Conservation (phyloP, 495 filamentous ascomycete genomes). For the Barbatosphaeria neglecta region DNA sequence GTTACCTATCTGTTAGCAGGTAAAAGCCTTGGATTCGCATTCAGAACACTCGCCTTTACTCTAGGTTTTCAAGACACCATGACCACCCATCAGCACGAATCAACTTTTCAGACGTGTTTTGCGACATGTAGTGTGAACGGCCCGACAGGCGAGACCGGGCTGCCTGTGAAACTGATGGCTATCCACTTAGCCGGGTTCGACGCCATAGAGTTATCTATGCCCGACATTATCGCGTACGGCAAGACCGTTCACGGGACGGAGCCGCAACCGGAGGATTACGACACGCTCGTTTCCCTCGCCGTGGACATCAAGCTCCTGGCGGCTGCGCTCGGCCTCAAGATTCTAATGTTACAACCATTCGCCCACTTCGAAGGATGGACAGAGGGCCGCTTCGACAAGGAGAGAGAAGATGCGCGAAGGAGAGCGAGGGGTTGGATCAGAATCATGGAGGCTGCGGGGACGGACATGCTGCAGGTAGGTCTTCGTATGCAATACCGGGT, state of each 20-base stretch:
- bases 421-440: conserved; percentile 57
- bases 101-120: conserved; percentile 47
- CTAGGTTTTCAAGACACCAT: neutral
- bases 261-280: conserved; percentile 44
- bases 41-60: too few relatives aligned
- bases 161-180: conserved; percentile 47
- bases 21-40: too few relatives aligned
- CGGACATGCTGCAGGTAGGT: conserved; percentile 60
- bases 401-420: conserved; percentile 53
- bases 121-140: conserved; percentile 54
- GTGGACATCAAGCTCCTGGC: conserved; percentile 41
- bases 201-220: conserved; percentile 65
- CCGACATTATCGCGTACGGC: conserved; percentile 59
- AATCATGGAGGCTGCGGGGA: conserved; percentile 60
- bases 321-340: conserved; percentile 37
- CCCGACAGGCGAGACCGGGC: conserved; percentile 40
- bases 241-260: conserved; percentile 34
- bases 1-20: too few relatives aligned
- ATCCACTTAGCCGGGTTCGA: conserved; percentile 55
- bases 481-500: too few relatives aligned
- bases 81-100: neutral
- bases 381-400: conserved; percentile 25
- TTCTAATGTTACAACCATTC: conserved; percentile 73
- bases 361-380: conserved; percentile 73
- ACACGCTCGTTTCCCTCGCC: conserved; percentile 38